phyloP scores from a whole-genome alignment of 306 rosid genomes.

The Elaeagnus macrophylla region DNA sequence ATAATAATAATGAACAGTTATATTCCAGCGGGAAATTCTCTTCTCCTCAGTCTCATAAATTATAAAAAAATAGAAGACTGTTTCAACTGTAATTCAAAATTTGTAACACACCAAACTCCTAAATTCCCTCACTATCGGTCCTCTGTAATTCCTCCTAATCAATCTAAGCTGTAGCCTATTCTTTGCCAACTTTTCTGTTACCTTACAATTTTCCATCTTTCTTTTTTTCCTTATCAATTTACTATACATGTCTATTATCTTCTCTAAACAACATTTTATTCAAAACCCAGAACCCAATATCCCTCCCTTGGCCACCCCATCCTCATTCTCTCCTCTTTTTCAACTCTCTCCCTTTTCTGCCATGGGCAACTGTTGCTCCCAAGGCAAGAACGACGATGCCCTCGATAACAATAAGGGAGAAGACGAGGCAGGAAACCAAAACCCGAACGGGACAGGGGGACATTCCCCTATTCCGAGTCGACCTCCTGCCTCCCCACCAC shows the following conservation, averaged over 20 bases:
- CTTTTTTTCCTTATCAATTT: conserved; percentile 1
- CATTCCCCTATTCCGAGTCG: conserved; percentile 13
- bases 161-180: conserved; percentile 40
- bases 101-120: conserved; percentile 31
- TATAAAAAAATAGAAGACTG: conserved; percentile 29
- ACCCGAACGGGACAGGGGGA: no score
- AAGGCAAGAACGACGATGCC: conserved; percentile 37
- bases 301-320: conserved; percentile 23
- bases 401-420: conserved; percentile 30
- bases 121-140: conserved; percentile 59
- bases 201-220: neutral
- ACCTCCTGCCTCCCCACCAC: conserved; percentile 24
- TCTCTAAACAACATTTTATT: conserved; percentile 21
- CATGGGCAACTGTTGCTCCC: conserved; percentile 98
- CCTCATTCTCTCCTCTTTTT: conserved; percentile 4
- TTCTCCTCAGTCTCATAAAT: no score
- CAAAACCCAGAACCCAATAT: conserved; percentile 35
- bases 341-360: conserved; percentile 29
- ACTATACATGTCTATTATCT: conserved; percentile 17
- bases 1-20: no score
- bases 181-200: conserved; percentile 23
- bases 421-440: no score
- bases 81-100: conserved; percentile 22
- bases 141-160: conserved; percentile 26
- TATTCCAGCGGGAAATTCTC: no score